Conservation (phyloP, 129 eudicot genomes). For the Lactuca saligna region DNA sequence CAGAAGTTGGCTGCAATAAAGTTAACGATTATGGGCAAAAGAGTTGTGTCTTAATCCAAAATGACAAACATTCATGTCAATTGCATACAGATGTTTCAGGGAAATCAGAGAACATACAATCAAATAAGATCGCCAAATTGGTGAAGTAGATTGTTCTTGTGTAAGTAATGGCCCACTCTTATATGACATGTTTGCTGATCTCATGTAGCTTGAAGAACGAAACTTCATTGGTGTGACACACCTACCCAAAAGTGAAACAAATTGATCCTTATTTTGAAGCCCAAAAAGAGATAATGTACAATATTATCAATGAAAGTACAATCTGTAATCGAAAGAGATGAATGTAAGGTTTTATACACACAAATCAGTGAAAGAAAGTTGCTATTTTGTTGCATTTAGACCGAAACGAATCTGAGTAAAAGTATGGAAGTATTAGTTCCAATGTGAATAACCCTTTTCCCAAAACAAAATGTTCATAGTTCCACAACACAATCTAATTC, state of each 20-base stretch:
- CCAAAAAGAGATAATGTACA: not conserved
- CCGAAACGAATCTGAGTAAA: no score
- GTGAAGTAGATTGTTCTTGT: slow-evolving; percentile 25
- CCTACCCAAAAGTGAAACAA: slow-evolving; percentile 26
- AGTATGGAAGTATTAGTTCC: no score
- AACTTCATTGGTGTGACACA: slow-evolving; percentile 38
- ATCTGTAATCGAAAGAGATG: no score
- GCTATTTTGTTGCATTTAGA: no score
- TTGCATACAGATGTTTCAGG: not conserved
- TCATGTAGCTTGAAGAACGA: slow-evolving; percentile 49
- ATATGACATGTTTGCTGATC: slow-evolving; percentile 33
- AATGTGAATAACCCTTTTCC: not conserved
- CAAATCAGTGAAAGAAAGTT: no score
- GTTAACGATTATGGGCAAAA: slow-evolving; percentile 14
- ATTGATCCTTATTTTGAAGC: not conserved
- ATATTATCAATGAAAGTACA: no score
- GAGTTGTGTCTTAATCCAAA: not conserved
- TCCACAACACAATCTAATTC: slow-evolving; percentile 8
- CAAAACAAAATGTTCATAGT: not conserved
- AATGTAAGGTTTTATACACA: no score
- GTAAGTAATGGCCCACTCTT: slow-evolving; percentile 23
- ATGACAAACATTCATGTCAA: not conserved
- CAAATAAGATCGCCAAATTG: slow-evolving; percentile 35
- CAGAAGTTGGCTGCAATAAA: slow-evolving; percentile 64
- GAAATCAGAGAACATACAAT: slow-evolving; percentile 46